Base-by-base conservation (phyloP, 2,329 filamentous ascomycete genomes). In the Diaporthe destruens region DNA sequence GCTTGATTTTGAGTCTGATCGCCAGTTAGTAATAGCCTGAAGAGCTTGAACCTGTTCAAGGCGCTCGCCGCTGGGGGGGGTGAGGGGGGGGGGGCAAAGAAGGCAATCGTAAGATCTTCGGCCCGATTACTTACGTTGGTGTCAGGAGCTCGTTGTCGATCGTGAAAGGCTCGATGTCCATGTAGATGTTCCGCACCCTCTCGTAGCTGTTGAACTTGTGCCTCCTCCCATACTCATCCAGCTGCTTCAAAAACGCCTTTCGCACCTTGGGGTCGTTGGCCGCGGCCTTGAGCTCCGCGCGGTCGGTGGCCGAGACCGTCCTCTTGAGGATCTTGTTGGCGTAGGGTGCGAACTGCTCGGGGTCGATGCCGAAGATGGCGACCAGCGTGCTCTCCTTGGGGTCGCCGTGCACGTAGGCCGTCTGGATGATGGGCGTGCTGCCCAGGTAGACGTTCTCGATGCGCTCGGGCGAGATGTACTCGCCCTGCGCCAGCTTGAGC, bases 401-500 rank as follows among this genome's bases (percentile, higher is more conserved):
- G 80, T 98, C 96, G 53, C 96, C 96, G 83, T 99, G 96, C 34
- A 98, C 94, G 80, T 94, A 98, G 3, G 92, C 95, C 79, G 93
- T 92, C 29, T 91, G 89, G 34, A 98, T 85, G 77, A 95, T 91
- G 76, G 90, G 92, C 75, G 91, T 91, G 84, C 93, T 95, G 75
- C 93, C 94, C 75, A 97, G 87, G 82, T 95, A 97, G 47, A 98
- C 93, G 81, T 98, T 98, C 86, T 99, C 96, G 80, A 99, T 94
- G 72, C 95, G 94, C 85, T 99, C 96, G 18, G 96, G 96, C 1
- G 95, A 98, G 79, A 99, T 94, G 84, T 99, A 99, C 85, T 99
- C 96, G 81, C 96, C 96, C 83, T 99, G 96, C 0, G 96, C 92
- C 71, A 99, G 90, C 88, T 99, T 99, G 80, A 99, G 90, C n/a